These are phyloP conservation scores for Phialophora macrospora DNA, from an alignment of 2,329 filamentous ascomycete genomes.

Conservation along the genomic window DNA sequence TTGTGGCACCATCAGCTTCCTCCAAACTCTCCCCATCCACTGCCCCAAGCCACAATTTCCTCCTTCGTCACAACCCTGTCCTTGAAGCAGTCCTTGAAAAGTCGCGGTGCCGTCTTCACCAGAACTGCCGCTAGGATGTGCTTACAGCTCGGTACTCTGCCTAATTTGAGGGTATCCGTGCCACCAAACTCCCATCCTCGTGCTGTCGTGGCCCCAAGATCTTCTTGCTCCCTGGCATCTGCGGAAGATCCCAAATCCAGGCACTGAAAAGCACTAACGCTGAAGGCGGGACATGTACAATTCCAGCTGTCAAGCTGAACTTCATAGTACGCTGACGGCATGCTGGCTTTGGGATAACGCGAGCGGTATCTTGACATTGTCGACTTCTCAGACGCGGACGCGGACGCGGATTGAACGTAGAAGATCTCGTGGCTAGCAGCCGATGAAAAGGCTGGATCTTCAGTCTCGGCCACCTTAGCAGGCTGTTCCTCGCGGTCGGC, in stretches of 20 bases:
- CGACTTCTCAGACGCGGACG: constrained; percentile 42
- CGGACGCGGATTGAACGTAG: constrained; percentile 66
- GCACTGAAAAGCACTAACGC: constrained; percentile 69
- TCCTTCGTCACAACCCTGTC: constrained; percentile 62
- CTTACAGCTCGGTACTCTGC: constrained; percentile 72
- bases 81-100: constrained; percentile 64
- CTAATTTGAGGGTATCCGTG: constrained; percentile 37
- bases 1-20: neutral
- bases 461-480: neutral
- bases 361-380: neutral
- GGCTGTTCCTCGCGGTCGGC: neutral
- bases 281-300: constrained; percentile 86
- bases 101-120: constrained; percentile 64
- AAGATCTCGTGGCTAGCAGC: constrained; percentile 52
- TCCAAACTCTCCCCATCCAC: constrained; percentile 50
- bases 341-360: constrained; percentile 23
- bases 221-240: neutral
- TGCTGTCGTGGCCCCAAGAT: constrained; percentile 16
- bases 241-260: constrained; percentile 21
- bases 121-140: constrained; percentile 85
- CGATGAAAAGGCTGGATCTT: neutral
- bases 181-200: constrained; percentile 47
- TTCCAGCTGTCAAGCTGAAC: constrained; percentile 80
- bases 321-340: constrained; percentile 60
- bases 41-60: constrained; percentile 74